phyloP scores from a whole-genome alignment of 805 yeast genomes.

The Barnettozyma siamensis region DNA sequence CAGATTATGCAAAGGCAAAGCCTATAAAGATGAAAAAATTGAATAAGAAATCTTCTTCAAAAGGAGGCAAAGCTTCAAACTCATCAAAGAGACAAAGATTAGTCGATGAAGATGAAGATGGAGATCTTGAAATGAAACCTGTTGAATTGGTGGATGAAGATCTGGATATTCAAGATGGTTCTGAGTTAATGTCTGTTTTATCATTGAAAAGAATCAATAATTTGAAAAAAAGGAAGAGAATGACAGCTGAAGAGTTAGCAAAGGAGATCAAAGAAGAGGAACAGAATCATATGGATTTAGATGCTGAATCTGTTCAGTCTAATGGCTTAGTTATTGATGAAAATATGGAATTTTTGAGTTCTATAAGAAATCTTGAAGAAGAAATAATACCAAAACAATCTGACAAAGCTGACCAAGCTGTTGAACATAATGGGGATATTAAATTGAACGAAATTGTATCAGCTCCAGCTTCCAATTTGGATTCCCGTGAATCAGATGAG shows the following conservation, averaged over 20 bases:
- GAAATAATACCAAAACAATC: not conserved
- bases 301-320: not conserved
- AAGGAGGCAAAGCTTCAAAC: no score
- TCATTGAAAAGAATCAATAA: constrained; percentile 17
- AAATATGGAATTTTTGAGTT: constrained; percentile 31
- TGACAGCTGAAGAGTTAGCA: constrained; percentile 20
- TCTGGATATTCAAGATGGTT: constrained; percentile 16
- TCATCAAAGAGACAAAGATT: constrained; percentile 8
- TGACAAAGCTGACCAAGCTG: no score
- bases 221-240: constrained; percentile 14
- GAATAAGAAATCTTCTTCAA: constrained; percentile 18
- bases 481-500: not conserved
- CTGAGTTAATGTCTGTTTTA: constrained; percentile 22
- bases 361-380: constrained; percentile 14
- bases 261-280: constrained; percentile 17
- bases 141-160: constrained; percentile 26
- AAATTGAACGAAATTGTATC: not conserved
- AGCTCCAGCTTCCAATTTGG: not conserved
- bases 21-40: constrained; percentile 28
- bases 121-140: constrained; percentile 18
- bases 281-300: constrained; percentile 15
- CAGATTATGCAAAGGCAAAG: constrained; percentile 22
- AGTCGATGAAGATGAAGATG: constrained; percentile 14
- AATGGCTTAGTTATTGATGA: constrained; percentile 29
- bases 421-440: not conserved